Evolutionary conservation across 179 eudicot genomes (phyloP), one percentile per base, ranked within the genome.

Genomic region (Beta corolliflora): DNA sequence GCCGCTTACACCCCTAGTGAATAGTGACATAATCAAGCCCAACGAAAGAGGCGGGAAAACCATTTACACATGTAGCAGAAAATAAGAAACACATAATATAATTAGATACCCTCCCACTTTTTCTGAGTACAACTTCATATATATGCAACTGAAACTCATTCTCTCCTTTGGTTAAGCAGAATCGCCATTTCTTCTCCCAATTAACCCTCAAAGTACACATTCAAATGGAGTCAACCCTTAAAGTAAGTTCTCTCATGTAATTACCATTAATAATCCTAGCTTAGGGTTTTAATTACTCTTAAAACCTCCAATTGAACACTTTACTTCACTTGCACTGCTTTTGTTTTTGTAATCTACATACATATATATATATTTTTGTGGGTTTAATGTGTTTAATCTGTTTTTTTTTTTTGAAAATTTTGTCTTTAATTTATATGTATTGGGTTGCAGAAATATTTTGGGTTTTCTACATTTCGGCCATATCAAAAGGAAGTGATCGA

Each of bases 401-500:
- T 31, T 31, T 19, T 50, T 4, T 71, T 71, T 45, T 5, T 4
- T 21, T 29, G 0, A 65, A 50, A 31, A 31, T 31, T 73, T 21
- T 10, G 13, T 6, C 13, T 14, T 2, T 53, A 13, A 68, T 58
- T 18, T 16, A 0, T 31, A 55, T 75, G 13, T 45, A 23, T 56
- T 55, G 75, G 61, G 77, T 61, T 82, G 78, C 91, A 93, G 98
- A 80, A 86, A 84, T 90, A 84, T 77, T 92, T 92, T 74, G 98
- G 98, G 55, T 91, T 72, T 54, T 88, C 97, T 8, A 60, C 84
- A 12, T 92, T 90, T 77, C 84, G 92, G 64, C 91, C 90, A 0
- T 90, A 91, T 68, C 98, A 93, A 82, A 91, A 86, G 86, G 93
- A 92, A 81, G 91, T 93, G 25, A 88, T 93, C 61, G 84, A 93